These are phyloP conservation scores for Moringa oleifera DNA, from an alignment of 345 rosid species.

Conservation along the genomic window DNA sequence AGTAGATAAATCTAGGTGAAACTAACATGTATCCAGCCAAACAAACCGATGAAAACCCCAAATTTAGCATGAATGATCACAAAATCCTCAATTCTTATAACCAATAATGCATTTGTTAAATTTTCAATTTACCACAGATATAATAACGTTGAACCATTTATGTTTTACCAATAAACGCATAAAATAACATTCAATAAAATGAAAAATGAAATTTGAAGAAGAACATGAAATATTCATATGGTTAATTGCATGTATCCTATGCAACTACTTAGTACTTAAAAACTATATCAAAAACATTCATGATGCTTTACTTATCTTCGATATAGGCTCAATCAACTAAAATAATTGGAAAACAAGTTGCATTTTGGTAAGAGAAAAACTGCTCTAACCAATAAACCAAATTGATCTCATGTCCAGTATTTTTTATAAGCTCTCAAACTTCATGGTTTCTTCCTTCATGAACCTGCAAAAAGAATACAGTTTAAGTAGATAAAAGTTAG, in stretches of 20 bases:
- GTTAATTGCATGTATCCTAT: too few relatives aligned
- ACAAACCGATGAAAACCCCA: background rate
- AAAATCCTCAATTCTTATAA: background rate
- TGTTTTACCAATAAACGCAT: background rate
- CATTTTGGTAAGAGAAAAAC: background rate
- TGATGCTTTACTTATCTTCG: background rate
- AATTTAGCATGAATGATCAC: background rate
- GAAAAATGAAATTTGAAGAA: background rate
- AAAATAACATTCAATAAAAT: background rate
- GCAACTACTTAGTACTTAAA: too few relatives aligned
- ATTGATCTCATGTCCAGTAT: constrained; percentile 91
- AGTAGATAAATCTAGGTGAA: background rate
- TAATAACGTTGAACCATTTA: background rate
- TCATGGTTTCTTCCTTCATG: constrained; percentile 97
- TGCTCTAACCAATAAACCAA: constrained; percentile 12
- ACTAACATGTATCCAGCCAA: constrained; percentile 4
- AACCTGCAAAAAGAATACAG: constrained; percentile 44
- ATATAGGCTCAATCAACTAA: background rate
- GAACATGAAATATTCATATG: too few relatives aligned
- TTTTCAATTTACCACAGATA: background rate
- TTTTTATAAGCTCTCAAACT: constrained; percentile 90
- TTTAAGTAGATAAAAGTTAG: too few relatives aligned
- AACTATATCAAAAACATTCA: background rate
- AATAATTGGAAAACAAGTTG: background rate
- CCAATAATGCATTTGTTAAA: too few relatives aligned